phyloP scores from a whole-genome alignment of 2,329 filamentous ascomycete species.

The Cytospora piceicola region DNA sequence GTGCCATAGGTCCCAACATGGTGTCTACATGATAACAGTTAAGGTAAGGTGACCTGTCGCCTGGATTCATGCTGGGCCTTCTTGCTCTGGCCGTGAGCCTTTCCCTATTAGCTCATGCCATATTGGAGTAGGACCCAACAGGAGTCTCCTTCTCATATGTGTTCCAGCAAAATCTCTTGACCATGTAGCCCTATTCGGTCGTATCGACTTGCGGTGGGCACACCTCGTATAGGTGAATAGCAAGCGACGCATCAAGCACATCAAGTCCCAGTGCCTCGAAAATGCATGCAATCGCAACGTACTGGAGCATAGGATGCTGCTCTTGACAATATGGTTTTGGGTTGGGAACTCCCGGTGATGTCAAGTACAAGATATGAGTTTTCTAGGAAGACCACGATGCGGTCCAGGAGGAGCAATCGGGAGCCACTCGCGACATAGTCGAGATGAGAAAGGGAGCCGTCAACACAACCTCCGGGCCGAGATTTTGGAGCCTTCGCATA shows the following conservation, averaged over 20 bases:
- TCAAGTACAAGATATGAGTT: background rate
- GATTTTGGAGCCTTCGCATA: background rate
- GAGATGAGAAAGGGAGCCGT: background rate
- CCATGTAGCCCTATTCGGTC: too few relatives aligned
- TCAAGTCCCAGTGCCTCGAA: background rate
- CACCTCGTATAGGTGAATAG: background rate
- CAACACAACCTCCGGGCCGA: background rate
- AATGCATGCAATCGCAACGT: background rate
- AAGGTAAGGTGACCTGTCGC: too few relatives aligned
- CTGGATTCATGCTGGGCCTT: too few relatives aligned
- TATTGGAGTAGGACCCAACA: too few relatives aligned
- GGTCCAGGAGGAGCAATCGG: background rate
- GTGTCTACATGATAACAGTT: too few relatives aligned
- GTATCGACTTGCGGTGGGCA: background rate
- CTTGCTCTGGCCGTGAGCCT: too few relatives aligned
- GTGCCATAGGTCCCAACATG: too few relatives aligned
- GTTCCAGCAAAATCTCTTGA: too few relatives aligned
- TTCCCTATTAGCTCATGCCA: too few relatives aligned
- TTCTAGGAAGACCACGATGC: background rate
- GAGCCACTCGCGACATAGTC: background rate
- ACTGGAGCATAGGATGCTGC: background rate
- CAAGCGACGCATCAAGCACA: too few relatives aligned
- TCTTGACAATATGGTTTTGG: background rate
- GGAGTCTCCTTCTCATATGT: too few relatives aligned
- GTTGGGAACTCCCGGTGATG: background rate